phyloP scores from a whole-genome alignment of 208 protist genomes.

The Crithidia brevicula region DNA sequence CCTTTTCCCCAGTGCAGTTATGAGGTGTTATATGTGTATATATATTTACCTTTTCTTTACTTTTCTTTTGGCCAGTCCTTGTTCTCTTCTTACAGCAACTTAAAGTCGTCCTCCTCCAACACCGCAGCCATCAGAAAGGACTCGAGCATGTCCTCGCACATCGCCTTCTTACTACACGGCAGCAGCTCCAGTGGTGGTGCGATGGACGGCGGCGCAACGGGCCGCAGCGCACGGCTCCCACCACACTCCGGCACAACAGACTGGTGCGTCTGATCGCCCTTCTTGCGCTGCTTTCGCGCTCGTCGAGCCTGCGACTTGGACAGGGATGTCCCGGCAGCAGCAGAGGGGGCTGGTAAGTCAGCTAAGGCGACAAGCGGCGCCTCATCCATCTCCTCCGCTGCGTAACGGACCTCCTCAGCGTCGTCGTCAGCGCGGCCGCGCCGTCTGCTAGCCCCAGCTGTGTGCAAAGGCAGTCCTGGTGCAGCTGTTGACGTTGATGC shows the following conservation, averaged over 20 bases:
- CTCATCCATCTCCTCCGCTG: not conserved
- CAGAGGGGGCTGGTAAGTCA: not conserved
- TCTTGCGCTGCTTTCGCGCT: constrained; percentile 31
- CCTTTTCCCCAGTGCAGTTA: too few relatives aligned
- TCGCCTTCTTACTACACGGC: constrained; percentile 58
- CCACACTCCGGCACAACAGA: constrained; percentile 41
- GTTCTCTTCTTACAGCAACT: constrained; percentile 14
- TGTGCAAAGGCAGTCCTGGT: too few relatives aligned
- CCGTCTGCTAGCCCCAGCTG: too few relatives aligned
- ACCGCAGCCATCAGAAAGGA: constrained; percentile 51
- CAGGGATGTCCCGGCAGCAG: not conserved
- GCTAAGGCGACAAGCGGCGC: too few relatives aligned
- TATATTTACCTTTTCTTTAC: not conserved
- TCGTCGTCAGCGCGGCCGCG: constrained; percentile 15
- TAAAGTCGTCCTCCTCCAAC: constrained; percentile 49
- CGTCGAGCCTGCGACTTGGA: not conserved
- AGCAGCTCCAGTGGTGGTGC: constrained; percentile 51
- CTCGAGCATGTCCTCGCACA: constrained; percentile 62
- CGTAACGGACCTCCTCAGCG: constrained; percentile 1
- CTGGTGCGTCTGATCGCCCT: constrained; percentile 24
- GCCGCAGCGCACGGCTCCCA: constrained; percentile 52
- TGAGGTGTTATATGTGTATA: too few relatives aligned
- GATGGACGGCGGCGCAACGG: constrained; percentile 43
- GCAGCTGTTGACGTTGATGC: too few relatives aligned
- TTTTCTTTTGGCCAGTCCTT: not conserved